These are phyloP conservation scores for Mentha longifolia DNA, from an alignment of 257 asterid genomes.

Conservation along the genomic window DNA sequence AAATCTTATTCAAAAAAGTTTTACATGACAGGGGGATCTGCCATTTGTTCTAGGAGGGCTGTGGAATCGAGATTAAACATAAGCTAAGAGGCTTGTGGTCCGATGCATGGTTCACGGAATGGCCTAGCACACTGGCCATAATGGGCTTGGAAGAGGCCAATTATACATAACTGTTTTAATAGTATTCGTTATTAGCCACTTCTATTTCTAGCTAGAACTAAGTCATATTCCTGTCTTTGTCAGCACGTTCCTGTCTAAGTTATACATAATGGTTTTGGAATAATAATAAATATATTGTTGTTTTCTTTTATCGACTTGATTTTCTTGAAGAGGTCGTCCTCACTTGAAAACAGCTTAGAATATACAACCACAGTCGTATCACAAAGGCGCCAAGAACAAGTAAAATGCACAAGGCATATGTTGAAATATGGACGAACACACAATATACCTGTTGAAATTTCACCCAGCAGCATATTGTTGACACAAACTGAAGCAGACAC, in stretches of 20 bases:
- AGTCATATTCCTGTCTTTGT: neutral
- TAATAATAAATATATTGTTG: neutral
- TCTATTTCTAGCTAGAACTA: too few species aligned
- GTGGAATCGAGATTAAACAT: too few species aligned
- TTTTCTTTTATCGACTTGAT: neutral
- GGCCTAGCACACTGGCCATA: too few species aligned
- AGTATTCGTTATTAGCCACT: too few species aligned
- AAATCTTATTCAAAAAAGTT: too few species aligned
- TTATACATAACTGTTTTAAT: too few species aligned
- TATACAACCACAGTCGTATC: neutral
- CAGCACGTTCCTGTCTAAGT: neutral
- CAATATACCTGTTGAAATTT: slow-evolving; percentile 65
- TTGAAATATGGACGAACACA: slow-evolving; percentile 21
- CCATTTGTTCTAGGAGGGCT: too few species aligned
- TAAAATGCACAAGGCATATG: slow-evolving; percentile 28
- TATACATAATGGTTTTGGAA: neutral
- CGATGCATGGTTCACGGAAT: too few species aligned
- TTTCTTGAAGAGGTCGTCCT: neutral
- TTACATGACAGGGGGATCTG: too few species aligned
- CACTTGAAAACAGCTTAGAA: neutral
- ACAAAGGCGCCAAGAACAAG: slow-evolving; percentile 17
- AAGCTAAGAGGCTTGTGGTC: too few species aligned
- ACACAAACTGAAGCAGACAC: slow-evolving; percentile 63
- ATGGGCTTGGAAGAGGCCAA: too few species aligned
- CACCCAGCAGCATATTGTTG: slow-evolving; percentile 68